A percentile compares a stretch with the other conserved stretches of the same genome.
Conservation (phyloP, 441 rosid species). For the Corymbia citriodora region DNA sequence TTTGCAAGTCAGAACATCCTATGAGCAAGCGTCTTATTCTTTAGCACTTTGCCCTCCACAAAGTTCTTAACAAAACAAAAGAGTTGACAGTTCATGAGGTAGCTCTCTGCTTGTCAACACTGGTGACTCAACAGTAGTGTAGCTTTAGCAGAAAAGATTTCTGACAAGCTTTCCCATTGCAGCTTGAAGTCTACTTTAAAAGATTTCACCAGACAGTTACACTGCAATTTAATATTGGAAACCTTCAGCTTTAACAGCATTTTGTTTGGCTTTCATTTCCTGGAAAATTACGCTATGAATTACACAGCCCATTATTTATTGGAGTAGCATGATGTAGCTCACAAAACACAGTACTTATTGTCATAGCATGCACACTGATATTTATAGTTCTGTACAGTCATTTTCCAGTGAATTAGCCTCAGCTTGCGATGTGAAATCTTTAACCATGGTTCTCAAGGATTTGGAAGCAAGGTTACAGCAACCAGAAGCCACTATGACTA, state of each 20-base stretch:
- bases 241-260: not conserved
- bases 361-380: not conserved
- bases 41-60: not conserved
- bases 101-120: not conserved
- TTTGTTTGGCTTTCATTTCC: not conserved
- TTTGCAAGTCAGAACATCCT: not conserved
- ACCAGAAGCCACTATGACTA: conserved; percentile 19
- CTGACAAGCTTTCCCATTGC: not conserved
- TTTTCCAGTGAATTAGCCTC: conserved; percentile 27
- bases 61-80: not conserved
- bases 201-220: not conserved
- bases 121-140: not conserved
- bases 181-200: not conserved
- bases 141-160: not conserved
- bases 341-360: not conserved
- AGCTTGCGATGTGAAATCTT: conserved; percentile 48
- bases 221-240: not conserved
- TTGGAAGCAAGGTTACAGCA: conserved; percentile 62
- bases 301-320: not conserved
- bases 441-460: conserved; percentile 51
- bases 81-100: not conserved
- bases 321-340: not conserved
- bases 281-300: not conserved
- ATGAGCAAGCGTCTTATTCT: not conserved
- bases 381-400: conserved; percentile 26